Base-by-base conservation (phyloP, 306 rosid species). In the Vigna nakashimae region DNA sequence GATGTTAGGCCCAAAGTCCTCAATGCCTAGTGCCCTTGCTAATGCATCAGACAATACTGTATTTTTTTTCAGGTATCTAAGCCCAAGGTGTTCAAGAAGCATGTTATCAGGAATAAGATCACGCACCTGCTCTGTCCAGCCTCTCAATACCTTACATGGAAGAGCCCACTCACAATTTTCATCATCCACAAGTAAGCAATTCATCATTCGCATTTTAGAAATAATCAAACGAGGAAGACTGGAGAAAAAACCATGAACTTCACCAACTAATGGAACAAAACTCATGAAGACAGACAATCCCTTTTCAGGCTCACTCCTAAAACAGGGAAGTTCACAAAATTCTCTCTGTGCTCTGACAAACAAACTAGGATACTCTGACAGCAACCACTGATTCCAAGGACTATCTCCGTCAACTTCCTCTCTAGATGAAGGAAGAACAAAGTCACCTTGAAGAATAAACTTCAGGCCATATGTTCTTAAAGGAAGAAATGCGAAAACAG, bases 361-460 rank as follows among this genome's bases (percentile, higher is more conserved):
- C 86, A 94, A 90, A 82, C 78, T 83, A 18, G 98, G 98, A 85
- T 90, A 92, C 86, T 94, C 92, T 12, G 95, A 89, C 84, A 94
- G 82, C 64, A 94, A 80, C 97, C 97, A 94, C 80, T 94, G 98
- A 75, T 94, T 94, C 98, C 98, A 92, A 53, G 95, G 90, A 83
- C 97, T 94, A 79, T 91, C 90, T 32, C 97, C 98, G 65, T 94
- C 98, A 80, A 94, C 98, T 82, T 94, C 98, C 88, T 94, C 98
- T 83, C 98, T 87, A 58, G 98, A 94, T 45, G 98, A 94, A n/a
- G 98, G 96, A 82, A 94, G 92, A 82, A 89, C 93, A 87, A 94
- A 94, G 88, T 94, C 94, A 26, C 98, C 98, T 87, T 94, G 98
- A 83, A 94, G 84, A 76, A 94, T 94, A 81, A 94, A 90, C 74